Conservation (phyloP, 495 filamentous ascomycete genomes). For the Massariosphaeria phaeospora region DNA sequence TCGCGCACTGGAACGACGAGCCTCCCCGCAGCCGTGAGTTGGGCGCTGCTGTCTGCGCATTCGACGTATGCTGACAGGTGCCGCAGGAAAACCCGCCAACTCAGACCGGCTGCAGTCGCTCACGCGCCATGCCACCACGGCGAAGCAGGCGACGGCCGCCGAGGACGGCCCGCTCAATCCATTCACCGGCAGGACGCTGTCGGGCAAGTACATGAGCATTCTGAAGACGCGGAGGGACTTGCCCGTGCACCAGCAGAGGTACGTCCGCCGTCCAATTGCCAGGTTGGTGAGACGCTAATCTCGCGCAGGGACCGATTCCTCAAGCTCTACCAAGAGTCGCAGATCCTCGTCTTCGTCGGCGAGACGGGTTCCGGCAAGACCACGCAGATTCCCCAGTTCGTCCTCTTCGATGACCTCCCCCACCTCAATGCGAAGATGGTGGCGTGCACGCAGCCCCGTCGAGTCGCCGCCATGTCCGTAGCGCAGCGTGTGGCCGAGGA, state of each 20-base stretch:
- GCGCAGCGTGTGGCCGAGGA: constrained; percentile 97
- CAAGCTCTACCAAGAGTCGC: constrained; percentile 80
- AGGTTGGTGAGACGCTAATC: constrained; percentile 35
- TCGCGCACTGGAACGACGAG: constrained; percentile 77
- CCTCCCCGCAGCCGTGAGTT: no score
- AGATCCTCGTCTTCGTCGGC: constrained; percentile 97
- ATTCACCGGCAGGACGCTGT: constrained; percentile 71
- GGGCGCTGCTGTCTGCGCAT: no score
- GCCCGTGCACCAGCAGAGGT: constrained; percentile 87
- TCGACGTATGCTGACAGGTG: constrained; percentile 2
- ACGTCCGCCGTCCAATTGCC: not conserved
- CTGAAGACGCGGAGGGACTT: constrained; percentile 75
- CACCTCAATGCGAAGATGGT: constrained; percentile 80
- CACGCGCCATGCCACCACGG: constrained; percentile 75
- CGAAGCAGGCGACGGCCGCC: constrained; percentile 61
- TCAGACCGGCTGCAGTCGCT: constrained; percentile 56
- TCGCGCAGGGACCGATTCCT: constrained; percentile 74
- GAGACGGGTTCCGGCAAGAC: constrained; percentile 99
- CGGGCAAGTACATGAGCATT: constrained; percentile 82
- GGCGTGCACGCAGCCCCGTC: constrained; percentile 94
- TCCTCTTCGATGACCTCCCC: constrained; percentile 93
- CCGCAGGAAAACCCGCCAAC: constrained; percentile 40
- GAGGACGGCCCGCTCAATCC: constrained; percentile 84
- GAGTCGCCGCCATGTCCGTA: constrained; percentile 98
- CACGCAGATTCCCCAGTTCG: constrained; percentile 97